phyloP scores from a whole-genome alignment of 192 early-diverging fungal species.

The Podochytrium sp. region DNA sequence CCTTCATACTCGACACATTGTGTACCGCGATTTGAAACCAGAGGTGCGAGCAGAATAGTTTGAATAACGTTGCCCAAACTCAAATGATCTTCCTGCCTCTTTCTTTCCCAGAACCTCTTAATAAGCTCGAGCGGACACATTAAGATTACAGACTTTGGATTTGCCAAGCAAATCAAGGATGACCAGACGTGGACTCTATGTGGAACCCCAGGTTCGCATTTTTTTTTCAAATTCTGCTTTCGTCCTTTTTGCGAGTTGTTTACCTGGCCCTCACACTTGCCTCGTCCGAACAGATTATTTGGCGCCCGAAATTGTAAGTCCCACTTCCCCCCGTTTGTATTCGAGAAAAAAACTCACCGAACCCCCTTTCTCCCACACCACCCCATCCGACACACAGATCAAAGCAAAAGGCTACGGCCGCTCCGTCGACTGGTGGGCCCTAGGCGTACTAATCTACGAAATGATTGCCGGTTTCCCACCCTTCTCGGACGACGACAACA shows the following conservation, averaged over 20 bases:
- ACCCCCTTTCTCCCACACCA: background rate
- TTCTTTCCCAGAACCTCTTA: conserved; percentile 68
- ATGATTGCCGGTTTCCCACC: conserved; percentile 70
- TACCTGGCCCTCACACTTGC: too few species aligned
- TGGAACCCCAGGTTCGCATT: conserved; percentile 81
- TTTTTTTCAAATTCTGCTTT: too few species aligned
- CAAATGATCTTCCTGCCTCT: background rate
- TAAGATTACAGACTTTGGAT: conserved; percentile 89
- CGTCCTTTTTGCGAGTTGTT: too few species aligned
- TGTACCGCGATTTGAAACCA: conserved; percentile 87
- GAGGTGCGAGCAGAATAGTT: conserved; percentile 41
- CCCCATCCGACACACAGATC: conserved; percentile 16
- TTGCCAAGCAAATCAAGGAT: conserved; percentile 78
- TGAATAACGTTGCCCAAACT: background rate
- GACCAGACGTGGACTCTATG: conserved; percentile 87
- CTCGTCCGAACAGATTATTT: too few species aligned
- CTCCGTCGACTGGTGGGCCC: conserved; percentile 94
- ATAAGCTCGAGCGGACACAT: conserved; percentile 77
- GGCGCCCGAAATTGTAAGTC: conserved; percentile 54
- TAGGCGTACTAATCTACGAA: conserved; percentile 87
- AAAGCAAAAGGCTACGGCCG: conserved; percentile 91
- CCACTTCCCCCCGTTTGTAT: background rate
- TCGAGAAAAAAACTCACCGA: background rate
- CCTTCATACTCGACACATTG: conserved; percentile 74
- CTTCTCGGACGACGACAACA: conserved; percentile 46